These are phyloP conservation scores for Lentinus brumalis DNA, from an alignment of 768 basidiomycete species.

Conservation along the genomic window DNA sequence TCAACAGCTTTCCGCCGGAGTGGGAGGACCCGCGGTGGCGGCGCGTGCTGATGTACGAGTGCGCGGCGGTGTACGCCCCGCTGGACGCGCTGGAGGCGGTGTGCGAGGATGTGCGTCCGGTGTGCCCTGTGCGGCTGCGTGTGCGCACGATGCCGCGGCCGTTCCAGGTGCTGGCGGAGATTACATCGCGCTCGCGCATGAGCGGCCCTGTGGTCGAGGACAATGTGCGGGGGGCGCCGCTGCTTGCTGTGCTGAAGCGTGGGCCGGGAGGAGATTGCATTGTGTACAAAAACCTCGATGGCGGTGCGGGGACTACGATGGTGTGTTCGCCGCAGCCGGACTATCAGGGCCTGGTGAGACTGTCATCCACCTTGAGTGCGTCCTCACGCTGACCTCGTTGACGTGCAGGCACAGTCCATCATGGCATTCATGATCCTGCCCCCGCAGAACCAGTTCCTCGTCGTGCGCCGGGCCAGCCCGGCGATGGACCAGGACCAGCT, in stretches of 20 bases:
- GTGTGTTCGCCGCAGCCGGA: conserved; percentile 27
- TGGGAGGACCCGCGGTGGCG: conserved; percentile 37
- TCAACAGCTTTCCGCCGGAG: conserved; percentile 32
- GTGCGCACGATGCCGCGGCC: conserved; percentile 38
- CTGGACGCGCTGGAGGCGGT: conserved; percentile 47
- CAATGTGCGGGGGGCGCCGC: conserved; percentile 41
- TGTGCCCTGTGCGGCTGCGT: conserved; percentile 41
- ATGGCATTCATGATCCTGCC: conserved; percentile 24
- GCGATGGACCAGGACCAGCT: background rate
- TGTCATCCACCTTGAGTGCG: background rate
- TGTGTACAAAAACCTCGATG: conserved; percentile 44
- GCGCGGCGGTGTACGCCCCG: conserved; percentile 43
- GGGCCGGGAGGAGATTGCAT: conserved; percentile 34
- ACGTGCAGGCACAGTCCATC: conserved; percentile 11
- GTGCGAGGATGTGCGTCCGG: conserved; percentile 42
- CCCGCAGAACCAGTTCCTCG: conserved; percentile 22
- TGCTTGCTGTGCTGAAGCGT: conserved; percentile 44
- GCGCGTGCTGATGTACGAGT: conserved; percentile 46
- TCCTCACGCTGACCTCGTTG: background rate
- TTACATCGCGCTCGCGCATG: conserved; percentile 31
- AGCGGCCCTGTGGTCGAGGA: conserved; percentile 41
- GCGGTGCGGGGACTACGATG: conserved; percentile 40
- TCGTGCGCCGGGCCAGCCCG: conserved; percentile 18
- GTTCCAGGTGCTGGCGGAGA: conserved; percentile 41
- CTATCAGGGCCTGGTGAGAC: background rate